A percentile compares a stretch with the other conserved stretches of the same genome.
Conservation (phyloP, 1,284 basidiomycete genomes). For the Tremellales sp. region DNA sequence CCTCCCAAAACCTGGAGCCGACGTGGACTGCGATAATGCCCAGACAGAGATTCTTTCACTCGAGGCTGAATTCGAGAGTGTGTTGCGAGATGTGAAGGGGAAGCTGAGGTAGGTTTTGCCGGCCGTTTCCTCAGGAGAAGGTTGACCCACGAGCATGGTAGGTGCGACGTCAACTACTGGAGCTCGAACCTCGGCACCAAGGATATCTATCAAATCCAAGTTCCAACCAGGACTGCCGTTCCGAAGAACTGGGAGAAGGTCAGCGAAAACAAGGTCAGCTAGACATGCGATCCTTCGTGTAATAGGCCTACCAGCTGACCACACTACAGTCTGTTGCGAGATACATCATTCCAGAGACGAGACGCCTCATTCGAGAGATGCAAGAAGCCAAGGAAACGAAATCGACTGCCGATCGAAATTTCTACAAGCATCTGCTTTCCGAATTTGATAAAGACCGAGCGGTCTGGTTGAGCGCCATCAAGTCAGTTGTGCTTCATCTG, state of each 20-base stretch:
- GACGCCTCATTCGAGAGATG: conserved; percentile 66
- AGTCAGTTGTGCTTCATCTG: conserved; percentile 19
- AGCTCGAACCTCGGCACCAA: conserved; percentile 79
- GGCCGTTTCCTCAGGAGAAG: background rate
- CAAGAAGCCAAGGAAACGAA: conserved; percentile 91
- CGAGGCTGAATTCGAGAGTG: conserved; percentile 65
- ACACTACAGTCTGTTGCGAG: conserved; percentile 60
- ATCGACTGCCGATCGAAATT: conserved; percentile 70
- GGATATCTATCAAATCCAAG: conserved; percentile 86
- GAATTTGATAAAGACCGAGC: conserved; percentile 83
- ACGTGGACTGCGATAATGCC: conserved; percentile 74
- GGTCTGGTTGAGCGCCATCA: conserved; percentile 69
- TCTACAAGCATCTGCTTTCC: conserved; percentile 70
- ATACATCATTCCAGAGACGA: conserved; percentile 70
- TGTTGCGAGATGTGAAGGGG: conserved; percentile 56
- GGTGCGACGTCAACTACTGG: conserved; percentile 64
- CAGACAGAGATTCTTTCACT: conserved; percentile 64
- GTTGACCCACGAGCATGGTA: conserved; percentile 29
- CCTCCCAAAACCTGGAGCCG: conserved; percentile 75
- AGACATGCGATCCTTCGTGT: background rate
- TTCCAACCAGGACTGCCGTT: conserved; percentile 59
- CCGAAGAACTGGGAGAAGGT: conserved; percentile 82
- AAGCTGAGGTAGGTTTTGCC: conserved; percentile 6
- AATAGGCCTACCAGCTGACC: conserved; percentile 6
- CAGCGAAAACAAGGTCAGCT: conserved; percentile 68